Percentiles rank a stretch among this genome's conserved stretches.
Evolutionary conservation across 1,284 basidiomycete species (phyloP).

Genomic region (Fereydounia khargensis): DNA sequence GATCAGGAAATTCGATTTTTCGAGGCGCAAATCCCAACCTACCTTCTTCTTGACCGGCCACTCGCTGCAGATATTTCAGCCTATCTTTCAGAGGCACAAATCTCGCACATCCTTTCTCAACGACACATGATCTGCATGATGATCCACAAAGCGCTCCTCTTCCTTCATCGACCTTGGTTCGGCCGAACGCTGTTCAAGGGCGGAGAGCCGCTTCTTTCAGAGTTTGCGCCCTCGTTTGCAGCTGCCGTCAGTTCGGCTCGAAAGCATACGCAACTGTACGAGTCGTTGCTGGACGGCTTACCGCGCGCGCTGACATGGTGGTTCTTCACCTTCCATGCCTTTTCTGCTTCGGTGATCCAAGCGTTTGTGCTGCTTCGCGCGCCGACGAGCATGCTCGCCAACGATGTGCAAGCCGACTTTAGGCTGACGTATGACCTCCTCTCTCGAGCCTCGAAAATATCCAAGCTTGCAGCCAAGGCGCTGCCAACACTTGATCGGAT

Average conservation of each 20-base stretch:
- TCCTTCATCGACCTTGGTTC: conserved; percentile 23
- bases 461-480: conserved; percentile 17
- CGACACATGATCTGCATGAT: conserved; percentile 17
- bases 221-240: conserved; percentile 10
- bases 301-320: conserved; percentile 16
- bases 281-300: conserved; percentile 4
- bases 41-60: conserved; percentile 12
- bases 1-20: not conserved
- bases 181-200: not conserved
- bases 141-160: conserved; percentile 20
- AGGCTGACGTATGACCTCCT: not conserved
- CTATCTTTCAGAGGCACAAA: conserved; percentile 13
- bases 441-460: conserved; percentile 15
- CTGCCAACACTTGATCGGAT: too few species aligned
- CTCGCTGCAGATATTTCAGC: conserved; percentile 18
- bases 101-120: conserved; percentile 18
- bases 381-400: too few species aligned
- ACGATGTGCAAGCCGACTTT: too few species aligned
- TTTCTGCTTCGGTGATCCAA: conserved; percentile 27
- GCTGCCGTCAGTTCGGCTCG: conserved; percentile 18
- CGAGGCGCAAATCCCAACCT: not conserved
- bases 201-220: conserved; percentile 1
- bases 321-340: conserved; percentile 19
- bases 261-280: conserved; percentile 15
- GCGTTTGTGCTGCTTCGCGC: conserved; percentile 12